Percentiles rank a stretch among this genome's conserved stretches.
Evolutionary conservation across 305 asterid species (phyloP).

Genomic region (Fraxinus floribunda): DNA sequence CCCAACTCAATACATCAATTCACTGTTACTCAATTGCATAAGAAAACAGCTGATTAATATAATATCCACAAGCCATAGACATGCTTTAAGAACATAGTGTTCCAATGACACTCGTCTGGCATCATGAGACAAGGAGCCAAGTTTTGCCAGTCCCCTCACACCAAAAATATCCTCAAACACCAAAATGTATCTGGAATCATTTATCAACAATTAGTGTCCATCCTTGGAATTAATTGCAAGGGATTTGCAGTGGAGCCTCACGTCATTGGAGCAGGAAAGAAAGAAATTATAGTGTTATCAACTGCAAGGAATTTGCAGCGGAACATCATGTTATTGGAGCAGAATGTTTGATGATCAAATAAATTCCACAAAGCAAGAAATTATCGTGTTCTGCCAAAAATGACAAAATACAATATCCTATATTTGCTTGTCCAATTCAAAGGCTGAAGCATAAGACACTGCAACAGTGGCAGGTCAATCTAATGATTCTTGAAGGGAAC

Average conservation of each 20-base stretch:
- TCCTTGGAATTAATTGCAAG: slow-evolving; percentile 3
- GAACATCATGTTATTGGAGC: neutral
- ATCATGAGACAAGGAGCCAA: slow-evolving; percentile 13
- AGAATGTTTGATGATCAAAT: slow-evolving; percentile 3
- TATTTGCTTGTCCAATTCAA: slow-evolving; percentile 35
- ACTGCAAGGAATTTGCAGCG: neutral
- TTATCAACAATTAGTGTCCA: slow-evolving; percentile 19
- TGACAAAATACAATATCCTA: slow-evolving; percentile 11
- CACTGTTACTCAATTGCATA: slow-evolving; percentile 6
- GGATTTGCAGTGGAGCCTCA: slow-evolving; percentile 7
- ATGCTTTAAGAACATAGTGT: slow-evolving; percentile 4
- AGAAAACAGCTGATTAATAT: slow-evolving; percentile 6
- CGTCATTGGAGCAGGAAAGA: neutral
- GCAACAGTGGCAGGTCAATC: slow-evolving; percentile 35
- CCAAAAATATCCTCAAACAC: slow-evolving; percentile 9
- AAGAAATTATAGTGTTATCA: neutral
- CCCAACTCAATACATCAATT: slow-evolving; percentile 12
- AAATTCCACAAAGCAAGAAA: slow-evolving; percentile 10
- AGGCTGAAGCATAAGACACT: slow-evolving; percentile 26
- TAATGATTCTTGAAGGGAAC: slow-evolving; percentile 33
- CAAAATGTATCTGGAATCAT: slow-evolving; percentile 3
- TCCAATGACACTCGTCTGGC: neutral
- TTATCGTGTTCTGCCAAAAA: slow-evolving; percentile 13
- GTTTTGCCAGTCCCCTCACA: slow-evolving; percentile 10
- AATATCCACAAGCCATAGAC: neutral